Evolutionary conservation across 371 early-diverging fungal genomes (phyloP).

Genomic region (Lichtheimia ramosa): DNA sequence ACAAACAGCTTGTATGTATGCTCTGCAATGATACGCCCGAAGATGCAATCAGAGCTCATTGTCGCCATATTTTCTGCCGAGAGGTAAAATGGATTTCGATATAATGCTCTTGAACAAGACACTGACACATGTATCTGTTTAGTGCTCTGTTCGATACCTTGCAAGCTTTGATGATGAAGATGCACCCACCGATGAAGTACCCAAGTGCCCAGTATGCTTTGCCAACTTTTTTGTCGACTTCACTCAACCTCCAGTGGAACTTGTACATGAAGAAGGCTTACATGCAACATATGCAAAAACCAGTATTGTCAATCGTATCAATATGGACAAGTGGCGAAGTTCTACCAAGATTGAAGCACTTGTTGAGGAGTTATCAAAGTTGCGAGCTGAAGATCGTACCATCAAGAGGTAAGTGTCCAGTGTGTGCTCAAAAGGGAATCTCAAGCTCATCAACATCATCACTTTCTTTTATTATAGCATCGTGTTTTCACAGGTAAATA

Average conservation of each 20-base stretch:
- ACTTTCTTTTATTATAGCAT: constrained; percentile 21
- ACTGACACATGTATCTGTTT: not conserved
- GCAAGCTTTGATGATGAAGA: constrained; percentile 36
- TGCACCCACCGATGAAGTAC: constrained; percentile 19
- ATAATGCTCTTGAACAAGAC: not conserved
- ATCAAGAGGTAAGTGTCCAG: constrained; percentile 63
- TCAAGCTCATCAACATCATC: too few species aligned
- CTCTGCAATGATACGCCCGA: constrained; percentile 82
- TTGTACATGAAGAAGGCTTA: constrained; percentile 20
- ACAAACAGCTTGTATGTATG: constrained; percentile 76
- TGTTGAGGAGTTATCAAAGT: constrained; percentile 82
- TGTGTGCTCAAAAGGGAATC: too few species aligned
- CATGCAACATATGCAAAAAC: constrained; percentile 55
- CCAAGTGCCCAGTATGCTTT: constrained; percentile 89
- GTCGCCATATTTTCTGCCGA: constrained; percentile 92
- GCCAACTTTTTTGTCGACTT: constrained; percentile 82
- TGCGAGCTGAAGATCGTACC: constrained; percentile 78
- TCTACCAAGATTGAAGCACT: constrained; percentile 92
- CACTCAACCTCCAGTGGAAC: constrained; percentile 61
- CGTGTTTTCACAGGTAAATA: constrained; percentile 47
- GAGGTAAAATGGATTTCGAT: constrained; percentile 43
- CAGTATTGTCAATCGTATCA: constrained; percentile 90
- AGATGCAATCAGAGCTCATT: constrained; percentile 88
- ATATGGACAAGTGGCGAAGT: constrained; percentile 83
- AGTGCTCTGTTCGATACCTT: constrained; percentile 44